Evolutionary conservation across 1,284 basidiomycete genomes (phyloP).

Genomic region (Ceratobasidium sp.): DNA sequence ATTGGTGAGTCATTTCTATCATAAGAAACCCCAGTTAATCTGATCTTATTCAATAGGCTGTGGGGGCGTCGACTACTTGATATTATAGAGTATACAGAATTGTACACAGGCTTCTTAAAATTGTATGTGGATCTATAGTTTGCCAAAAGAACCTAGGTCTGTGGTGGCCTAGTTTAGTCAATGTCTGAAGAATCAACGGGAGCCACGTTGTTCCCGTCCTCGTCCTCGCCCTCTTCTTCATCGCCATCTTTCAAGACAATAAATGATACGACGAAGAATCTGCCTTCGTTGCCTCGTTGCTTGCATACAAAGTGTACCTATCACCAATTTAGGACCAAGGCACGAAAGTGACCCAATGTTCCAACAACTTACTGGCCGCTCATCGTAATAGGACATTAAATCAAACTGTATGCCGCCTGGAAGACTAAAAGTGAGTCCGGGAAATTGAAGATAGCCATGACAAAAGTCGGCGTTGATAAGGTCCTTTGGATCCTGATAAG

Average conservation of each 20-base stretch:
- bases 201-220: not conserved
- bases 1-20: conserved; percentile 56
- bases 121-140: conserved; percentile 4
- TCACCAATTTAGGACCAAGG: not conserved
- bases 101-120: conserved; percentile 29
- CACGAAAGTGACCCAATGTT: not conserved
- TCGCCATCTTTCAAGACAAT: conserved; percentile 2
- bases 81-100: conserved; percentile 29
- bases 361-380: conserved; percentile 27
- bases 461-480: conserved; percentile 78
- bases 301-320: conserved; percentile 38
- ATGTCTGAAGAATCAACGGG: conserved; percentile 28
- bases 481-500: conserved; percentile 56
- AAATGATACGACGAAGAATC: conserved; percentile 34
- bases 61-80: conserved; percentile 45
- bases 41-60: conserved; percentile 39
- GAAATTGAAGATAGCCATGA: conserved; percentile 82
- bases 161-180: not conserved
- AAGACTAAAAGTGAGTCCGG: conserved; percentile 66
- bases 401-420: conserved; percentile 81
- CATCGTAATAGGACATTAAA: conserved; percentile 56
- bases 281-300: conserved; percentile 23
- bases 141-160: not conserved
- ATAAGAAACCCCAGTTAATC: not conserved
- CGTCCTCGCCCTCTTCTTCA: not conserved